Conservation (phyloP, 129 eudicot genomes). For the Lactuca saligna region DNA sequence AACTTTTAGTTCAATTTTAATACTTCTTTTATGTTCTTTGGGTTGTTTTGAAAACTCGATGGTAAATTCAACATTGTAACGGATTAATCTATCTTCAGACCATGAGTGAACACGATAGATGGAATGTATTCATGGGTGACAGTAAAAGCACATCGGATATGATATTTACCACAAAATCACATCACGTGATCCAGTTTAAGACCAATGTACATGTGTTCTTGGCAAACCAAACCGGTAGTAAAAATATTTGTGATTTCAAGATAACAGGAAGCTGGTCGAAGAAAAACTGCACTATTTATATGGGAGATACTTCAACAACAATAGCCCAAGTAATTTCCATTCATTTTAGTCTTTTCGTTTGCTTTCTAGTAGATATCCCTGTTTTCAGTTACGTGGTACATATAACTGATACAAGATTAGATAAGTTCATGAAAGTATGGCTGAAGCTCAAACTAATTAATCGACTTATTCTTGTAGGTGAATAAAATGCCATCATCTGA, state of each 20-base stretch:
- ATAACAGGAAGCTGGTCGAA: conserved; percentile 43
- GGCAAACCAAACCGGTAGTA: conserved; percentile 12
- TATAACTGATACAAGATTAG: too few relatives aligned
- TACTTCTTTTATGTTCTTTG: neutral
- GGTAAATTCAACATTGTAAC: neutral
- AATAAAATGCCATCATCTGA: conserved; percentile 17
- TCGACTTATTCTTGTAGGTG: neutral
- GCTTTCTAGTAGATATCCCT: neutral
- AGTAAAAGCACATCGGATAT: neutral
- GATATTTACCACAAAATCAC: conserved; percentile 27
- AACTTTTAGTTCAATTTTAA: neutral
- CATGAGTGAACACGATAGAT: conserved; percentile 9
- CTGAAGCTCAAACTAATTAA: neutral
- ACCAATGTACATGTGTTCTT: conserved; percentile 27
- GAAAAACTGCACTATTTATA: conserved; percentile 27
- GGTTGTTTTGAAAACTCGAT: neutral
- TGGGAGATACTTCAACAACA: conserved; percentile 32
- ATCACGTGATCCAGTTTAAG: neutral
- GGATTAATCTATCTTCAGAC: neutral
- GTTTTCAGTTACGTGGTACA: neutral
- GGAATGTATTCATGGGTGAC: conserved; percentile 27
- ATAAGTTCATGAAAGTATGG: too few relatives aligned
- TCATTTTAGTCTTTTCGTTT: neutral
- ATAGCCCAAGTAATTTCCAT: conserved; percentile 32
- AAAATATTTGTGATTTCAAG: conserved; percentile 17